phyloP scores from a whole-genome alignment of 75 land plant species.

The Chamaecyparis obtusa region DNA sequence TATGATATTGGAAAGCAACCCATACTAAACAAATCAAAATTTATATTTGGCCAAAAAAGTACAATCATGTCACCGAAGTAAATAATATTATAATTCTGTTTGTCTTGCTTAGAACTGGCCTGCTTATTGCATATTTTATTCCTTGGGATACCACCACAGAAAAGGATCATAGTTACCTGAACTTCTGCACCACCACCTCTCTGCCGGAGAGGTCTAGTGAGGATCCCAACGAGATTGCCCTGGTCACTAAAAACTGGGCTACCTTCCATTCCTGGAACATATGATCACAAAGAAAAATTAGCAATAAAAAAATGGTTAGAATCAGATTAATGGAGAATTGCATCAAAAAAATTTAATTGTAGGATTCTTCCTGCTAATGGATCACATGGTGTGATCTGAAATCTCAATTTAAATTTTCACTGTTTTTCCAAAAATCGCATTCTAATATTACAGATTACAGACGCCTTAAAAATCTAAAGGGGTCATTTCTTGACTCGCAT shows the following conservation, averaged over 20 bases:
- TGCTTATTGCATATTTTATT: not conserved
- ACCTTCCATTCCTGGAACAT: conserved; percentile 88
- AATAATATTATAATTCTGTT: not conserved
- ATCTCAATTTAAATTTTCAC: no score
- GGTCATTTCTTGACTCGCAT: not conserved
- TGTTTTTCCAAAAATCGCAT: conserved; percentile 4
- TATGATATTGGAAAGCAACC: not conserved
- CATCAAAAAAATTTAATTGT: not conserved
- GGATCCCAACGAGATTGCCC: conserved; percentile 66
- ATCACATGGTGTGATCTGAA: no score
- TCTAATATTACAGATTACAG: no score
- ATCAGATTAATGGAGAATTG: not conserved
- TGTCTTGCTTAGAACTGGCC: not conserved
- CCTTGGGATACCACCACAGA: not conserved
- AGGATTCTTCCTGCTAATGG: no score
- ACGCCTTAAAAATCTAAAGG: not conserved
- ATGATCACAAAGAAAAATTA: conserved; percentile 2
- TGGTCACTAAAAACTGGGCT: conserved; percentile 73
- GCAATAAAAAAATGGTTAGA: not conserved
- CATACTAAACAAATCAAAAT: not conserved
- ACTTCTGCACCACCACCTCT: conserved; percentile 72
- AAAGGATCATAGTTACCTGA: conserved; percentile 53
- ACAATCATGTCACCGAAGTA: not conserved
- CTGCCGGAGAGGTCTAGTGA: conserved; percentile 71
- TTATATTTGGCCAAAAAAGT: not conserved